phyloP scores from a whole-genome alignment of 176 grass and related monocot genomes.

The Ananas comosus region DNA sequence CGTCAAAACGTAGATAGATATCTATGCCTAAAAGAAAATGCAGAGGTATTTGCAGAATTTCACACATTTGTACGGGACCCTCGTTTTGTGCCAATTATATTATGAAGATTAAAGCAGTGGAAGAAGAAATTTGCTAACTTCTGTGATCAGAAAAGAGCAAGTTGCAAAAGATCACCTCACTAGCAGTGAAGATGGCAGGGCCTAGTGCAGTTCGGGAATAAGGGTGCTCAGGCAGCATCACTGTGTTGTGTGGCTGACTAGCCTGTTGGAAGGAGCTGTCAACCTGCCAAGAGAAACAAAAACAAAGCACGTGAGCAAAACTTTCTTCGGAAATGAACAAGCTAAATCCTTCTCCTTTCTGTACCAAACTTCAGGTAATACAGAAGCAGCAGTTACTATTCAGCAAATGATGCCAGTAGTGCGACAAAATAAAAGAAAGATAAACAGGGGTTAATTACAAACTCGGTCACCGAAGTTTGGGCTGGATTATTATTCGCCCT shows the following conservation, averaged over 20 bases:
- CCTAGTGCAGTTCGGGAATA: conserved; percentile 41
- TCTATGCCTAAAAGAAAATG: no score
- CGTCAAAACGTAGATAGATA: no score
- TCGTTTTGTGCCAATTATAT: background rate
- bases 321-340: background rate
- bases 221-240: conserved; percentile 33
- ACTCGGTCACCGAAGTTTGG: background rate
- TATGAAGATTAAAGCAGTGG: background rate
- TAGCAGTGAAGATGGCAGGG: conserved; percentile 39
- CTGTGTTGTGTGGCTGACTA: conserved; percentile 16
- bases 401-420: conserved; percentile 4
- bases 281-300: conserved; percentile 34
- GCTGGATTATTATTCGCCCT: no score
- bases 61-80: no score
- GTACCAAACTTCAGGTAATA: background rate
- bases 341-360: background rate
- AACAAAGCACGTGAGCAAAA: conserved; percentile 16
- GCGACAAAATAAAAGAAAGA: background rate
- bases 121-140: background rate
- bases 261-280: conserved; percentile 34
- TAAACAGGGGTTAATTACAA: background rate
- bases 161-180: conserved; percentile 41
- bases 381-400: background rate
- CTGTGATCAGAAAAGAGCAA: background rate
- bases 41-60: no score